phyloP scores from a whole-genome alignment of 192 early-diverging fungal species.

The Umbelopsis sp. region DNA sequence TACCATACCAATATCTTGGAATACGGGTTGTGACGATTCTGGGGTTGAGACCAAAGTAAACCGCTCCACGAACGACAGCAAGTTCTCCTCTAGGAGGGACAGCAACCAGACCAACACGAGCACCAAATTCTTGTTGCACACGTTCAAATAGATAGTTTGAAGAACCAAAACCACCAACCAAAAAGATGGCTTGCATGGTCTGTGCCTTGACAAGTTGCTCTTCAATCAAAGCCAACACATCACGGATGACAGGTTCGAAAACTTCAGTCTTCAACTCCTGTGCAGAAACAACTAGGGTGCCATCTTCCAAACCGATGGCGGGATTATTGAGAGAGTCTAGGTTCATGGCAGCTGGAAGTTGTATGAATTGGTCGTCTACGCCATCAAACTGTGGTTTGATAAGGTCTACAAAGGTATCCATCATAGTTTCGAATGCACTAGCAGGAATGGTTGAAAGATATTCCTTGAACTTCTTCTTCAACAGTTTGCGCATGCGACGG shows the following conservation, averaged over 20 bases:
- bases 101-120: conserved; percentile 47
- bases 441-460: conserved; percentile 45
- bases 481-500: conserved; percentile 43
- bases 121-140: conserved; percentile 46
- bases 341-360: conserved; percentile 51
- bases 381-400: conserved; percentile 60
- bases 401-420: conserved; percentile 53
- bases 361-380: conserved; percentile 48
- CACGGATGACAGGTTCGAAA: conserved; percentile 57
- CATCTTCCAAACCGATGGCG: conserved; percentile 48
- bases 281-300: conserved; percentile 47
- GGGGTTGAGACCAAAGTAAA: conserved; percentile 55
- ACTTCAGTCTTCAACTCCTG: conserved; percentile 47
- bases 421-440: conserved; percentile 47
- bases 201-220: conserved; percentile 48
- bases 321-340: conserved; percentile 47
- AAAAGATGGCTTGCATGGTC: conserved; percentile 48
- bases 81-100: conserved; percentile 55
- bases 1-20: conserved; percentile 53
- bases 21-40: conserved; percentile 50
- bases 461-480: conserved; percentile 48
- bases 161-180: conserved; percentile 58
- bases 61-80: conserved; percentile 55
- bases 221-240: conserved; percentile 50
- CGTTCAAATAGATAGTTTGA: conserved; percentile 54